These are phyloP conservation scores for Sporothrix dimorphospora DNA, from an alignment of 2,329 filamentous ascomycete genomes.

Conservation along the genomic window DNA sequence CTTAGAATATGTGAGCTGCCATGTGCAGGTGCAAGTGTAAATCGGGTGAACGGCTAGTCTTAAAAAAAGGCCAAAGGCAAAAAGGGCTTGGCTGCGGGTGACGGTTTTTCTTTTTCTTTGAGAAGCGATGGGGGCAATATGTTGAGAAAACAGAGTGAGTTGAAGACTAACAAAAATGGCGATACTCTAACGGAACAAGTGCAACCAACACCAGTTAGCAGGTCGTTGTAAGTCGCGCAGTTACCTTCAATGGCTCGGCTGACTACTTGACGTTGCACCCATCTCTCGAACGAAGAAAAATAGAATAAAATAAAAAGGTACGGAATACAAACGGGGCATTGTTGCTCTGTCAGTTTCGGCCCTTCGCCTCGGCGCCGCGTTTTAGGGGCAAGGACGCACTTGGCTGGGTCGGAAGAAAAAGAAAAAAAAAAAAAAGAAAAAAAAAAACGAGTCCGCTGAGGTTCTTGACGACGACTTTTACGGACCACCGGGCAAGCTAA, in stretches of 20 bases:
- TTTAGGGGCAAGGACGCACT: background rate
- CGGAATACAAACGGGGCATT: background rate
- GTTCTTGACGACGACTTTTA: background rate
- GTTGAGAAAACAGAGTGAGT: background rate
- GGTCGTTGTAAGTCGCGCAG: conserved; percentile 12
- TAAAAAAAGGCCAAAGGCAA: background rate
- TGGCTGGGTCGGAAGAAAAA: background rate
- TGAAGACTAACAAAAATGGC: conserved; percentile 1
- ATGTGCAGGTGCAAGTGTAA: background rate
- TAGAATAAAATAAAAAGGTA: background rate
- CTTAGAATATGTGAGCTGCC: background rate
- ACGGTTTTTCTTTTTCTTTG: background rate
- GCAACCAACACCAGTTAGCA: background rate
- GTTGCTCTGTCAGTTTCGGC: conserved; percentile 4
- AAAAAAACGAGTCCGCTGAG: background rate
- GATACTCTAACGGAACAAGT: background rate
- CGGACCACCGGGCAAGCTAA: conserved; percentile 13
- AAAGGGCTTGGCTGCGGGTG: conserved; percentile 9
- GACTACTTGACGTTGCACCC: conserved; percentile 5
- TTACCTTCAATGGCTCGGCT: background rate
- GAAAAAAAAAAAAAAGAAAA: background rate
- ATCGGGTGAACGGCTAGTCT: background rate
- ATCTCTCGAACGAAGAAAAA: background rate
- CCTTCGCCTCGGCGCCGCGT: conserved; percentile 15
- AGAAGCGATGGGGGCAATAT: background rate